Conservation (phyloP, 768 basidiomycete genomes). For the Termitomyces sp. region DNA sequence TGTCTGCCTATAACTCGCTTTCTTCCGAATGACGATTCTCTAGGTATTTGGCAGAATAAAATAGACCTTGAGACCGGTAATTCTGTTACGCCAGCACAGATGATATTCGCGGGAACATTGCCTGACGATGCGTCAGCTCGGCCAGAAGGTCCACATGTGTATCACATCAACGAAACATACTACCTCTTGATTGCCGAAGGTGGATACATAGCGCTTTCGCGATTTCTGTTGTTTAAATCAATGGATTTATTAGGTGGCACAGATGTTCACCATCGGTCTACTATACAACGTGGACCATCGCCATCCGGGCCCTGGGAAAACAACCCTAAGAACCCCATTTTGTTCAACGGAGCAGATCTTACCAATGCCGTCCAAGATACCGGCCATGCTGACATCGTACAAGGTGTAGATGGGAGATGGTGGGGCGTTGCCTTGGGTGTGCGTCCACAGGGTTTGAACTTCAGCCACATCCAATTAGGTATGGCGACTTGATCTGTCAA, state of each 20-base stretch:
- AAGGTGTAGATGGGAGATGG: constrained; percentile 29
- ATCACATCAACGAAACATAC: constrained; percentile 31
- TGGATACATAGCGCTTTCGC: neutral
- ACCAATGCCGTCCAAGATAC: constrained; percentile 30
- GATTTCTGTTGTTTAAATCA: neutral
- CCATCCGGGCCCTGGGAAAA: constrained; percentile 36
- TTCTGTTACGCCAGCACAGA: constrained; percentile 27
- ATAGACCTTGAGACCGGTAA: constrained; percentile 30
- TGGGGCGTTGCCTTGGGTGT: constrained; percentile 36
- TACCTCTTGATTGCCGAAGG: constrained; percentile 37
- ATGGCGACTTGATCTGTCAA: neutral
- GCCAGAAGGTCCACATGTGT: constrained; percentile 36
- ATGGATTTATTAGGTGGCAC: constrained; percentile 23
- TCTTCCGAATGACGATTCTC: neutral
- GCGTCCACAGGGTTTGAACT: constrained; percentile 26
- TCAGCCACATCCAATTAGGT: constrained; percentile 30
- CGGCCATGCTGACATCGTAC: constrained; percentile 30
- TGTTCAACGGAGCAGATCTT: constrained; percentile 32
- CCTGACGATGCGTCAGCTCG: constrained; percentile 28
- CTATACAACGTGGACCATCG: constrained; percentile 30
- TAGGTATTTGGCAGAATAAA: constrained; percentile 36
- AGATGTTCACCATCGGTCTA: constrained; percentile 25
- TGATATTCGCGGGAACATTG: constrained; percentile 32
- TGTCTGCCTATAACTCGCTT: neutral
- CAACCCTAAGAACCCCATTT: constrained; percentile 32